Percentiles rank a stretch among this genome's conserved stretches.
Conservation (phyloP, 768 basidiomycete species). For the Phylloporus sp. region DNA sequence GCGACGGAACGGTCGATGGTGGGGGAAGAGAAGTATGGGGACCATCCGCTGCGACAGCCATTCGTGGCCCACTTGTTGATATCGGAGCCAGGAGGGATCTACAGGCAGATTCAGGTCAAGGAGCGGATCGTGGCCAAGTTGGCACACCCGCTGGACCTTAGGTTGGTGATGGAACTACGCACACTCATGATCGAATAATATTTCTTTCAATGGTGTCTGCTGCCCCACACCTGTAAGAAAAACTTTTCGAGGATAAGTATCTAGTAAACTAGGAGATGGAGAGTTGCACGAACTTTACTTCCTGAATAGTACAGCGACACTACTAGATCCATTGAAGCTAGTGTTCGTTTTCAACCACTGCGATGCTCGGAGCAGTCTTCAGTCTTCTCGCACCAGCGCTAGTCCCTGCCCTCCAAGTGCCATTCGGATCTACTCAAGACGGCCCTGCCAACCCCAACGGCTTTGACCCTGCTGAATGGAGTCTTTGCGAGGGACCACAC, state of each 20-base stretch:
- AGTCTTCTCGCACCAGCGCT: background rate
- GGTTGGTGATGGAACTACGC: conserved; percentile 13
- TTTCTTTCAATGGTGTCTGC: too few relatives aligned
- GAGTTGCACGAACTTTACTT: too few relatives aligned
- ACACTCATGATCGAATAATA: conserved; percentile 19
- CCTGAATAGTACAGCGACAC: too few relatives aligned
- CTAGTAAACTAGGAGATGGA: too few relatives aligned
- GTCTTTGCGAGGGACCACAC: conserved; percentile 17
- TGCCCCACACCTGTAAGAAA: too few relatives aligned
- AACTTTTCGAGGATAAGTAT: too few relatives aligned
- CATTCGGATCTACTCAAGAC: background rate
- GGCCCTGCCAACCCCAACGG: background rate
- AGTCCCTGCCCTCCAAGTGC: background rate
- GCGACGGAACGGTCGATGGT: conserved; percentile 2
- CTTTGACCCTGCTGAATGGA: conserved; percentile 10
- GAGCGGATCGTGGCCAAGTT: conserved; percentile 21
- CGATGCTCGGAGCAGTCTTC: background rate
- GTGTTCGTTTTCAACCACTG: background rate
- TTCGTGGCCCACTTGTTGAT: conserved; percentile 19
- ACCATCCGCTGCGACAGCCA: conserved; percentile 17
- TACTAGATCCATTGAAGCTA: too few relatives aligned
- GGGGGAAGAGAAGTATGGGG: conserved; percentile 1
- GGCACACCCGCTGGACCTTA: conserved; percentile 10
- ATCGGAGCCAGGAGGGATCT: conserved; percentile 14
- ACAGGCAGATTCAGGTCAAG: conserved; percentile 15